phyloP scores from a whole-genome alignment of 345 rosid species.

The Sapria himalayana region DNA sequence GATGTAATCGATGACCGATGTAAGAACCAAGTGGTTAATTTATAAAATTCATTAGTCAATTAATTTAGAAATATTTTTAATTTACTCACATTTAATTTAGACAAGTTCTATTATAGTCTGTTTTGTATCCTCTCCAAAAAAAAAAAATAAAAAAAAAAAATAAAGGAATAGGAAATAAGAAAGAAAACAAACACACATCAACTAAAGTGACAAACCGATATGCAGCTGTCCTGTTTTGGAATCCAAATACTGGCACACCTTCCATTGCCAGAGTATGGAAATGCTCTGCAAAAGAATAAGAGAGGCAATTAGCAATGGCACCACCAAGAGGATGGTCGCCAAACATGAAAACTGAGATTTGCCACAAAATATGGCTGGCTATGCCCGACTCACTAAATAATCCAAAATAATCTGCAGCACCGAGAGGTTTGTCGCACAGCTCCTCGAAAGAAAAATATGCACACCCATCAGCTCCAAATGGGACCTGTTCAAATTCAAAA shows the following conservation, averaged over 20 bases:
- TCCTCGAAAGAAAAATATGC: conserved; percentile 84
- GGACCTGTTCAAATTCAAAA: conserved; percentile 23
- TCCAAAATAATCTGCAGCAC: conserved; percentile 97
- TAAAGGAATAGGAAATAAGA: too few species aligned
- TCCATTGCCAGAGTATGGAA: conserved; percentile 86
- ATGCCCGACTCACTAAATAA: conserved; percentile 55
- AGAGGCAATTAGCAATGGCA: not conserved
- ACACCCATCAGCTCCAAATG: conserved; percentile 73
- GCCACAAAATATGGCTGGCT: conserved; percentile 2
- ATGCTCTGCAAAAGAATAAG: conserved; percentile 29
- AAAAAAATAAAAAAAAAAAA: too few species aligned
- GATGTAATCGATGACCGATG: too few species aligned
- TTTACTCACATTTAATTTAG: too few species aligned
- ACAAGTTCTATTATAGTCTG: too few species aligned
- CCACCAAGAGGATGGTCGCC: not conserved
- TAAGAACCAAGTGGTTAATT: too few species aligned
- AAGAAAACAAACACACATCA: conserved; percentile 33
- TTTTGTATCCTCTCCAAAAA: too few species aligned
- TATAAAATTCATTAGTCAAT: too few species aligned
- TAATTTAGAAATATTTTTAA: too few species aligned
- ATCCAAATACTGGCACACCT: conserved; percentile 67
- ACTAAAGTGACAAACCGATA: conserved; percentile 87
- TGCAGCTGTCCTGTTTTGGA: conserved; percentile 68
- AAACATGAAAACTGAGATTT: not conserved
- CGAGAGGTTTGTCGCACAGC: conserved; percentile 80